Percentiles rank a stretch among this genome's conserved stretches.
phyloP scores from a whole-genome alignment of 75 land plant genomes.

The Pseudotsuga menziesii region DNA sequence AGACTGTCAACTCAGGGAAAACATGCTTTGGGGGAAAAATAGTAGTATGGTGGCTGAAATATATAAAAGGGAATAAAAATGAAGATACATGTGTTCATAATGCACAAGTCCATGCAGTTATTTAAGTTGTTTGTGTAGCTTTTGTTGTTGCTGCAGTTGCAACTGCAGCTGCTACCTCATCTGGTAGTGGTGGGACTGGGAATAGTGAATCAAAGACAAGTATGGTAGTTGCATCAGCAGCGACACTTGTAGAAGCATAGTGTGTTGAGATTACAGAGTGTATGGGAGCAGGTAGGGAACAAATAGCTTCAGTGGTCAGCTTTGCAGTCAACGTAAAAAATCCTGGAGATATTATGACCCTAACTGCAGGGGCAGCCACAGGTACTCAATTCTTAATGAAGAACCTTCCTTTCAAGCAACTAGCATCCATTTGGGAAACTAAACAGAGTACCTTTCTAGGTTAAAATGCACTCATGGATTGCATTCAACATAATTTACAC shows the following conservation, averaged over 20 bases:
- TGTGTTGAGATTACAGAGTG: constrained; percentile 82
- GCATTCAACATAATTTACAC: background rate
- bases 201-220: constrained; percentile 20
- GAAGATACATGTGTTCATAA: constrained; percentile 54
- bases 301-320: constrained; percentile 52
- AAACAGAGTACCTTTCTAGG: too few relatives aligned
- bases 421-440: background rate
- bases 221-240: constrained; percentile 76
- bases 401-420: background rate
- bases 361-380: constrained; percentile 92
- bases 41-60: constrained; percentile 68
- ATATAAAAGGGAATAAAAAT: constrained; percentile 70
- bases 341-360: constrained; percentile 83
- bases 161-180: constrained; percentile 32
- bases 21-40: constrained; percentile 33
- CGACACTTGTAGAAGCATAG: constrained; percentile 85
- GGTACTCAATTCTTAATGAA: constrained; percentile 25
- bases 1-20: constrained; percentile 8
- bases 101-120: constrained; percentile 80
- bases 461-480: background rate
- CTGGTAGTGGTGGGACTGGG: background rate
- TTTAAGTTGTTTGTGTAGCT: constrained; percentile 86
- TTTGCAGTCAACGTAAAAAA: constrained; percentile 78
- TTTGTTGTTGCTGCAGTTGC: constrained; percentile 83
- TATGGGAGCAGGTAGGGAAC: constrained; percentile 81